Conservation (phyloP, 805 yeast genomes). For the Yamadazyma philogaea region DNA sequence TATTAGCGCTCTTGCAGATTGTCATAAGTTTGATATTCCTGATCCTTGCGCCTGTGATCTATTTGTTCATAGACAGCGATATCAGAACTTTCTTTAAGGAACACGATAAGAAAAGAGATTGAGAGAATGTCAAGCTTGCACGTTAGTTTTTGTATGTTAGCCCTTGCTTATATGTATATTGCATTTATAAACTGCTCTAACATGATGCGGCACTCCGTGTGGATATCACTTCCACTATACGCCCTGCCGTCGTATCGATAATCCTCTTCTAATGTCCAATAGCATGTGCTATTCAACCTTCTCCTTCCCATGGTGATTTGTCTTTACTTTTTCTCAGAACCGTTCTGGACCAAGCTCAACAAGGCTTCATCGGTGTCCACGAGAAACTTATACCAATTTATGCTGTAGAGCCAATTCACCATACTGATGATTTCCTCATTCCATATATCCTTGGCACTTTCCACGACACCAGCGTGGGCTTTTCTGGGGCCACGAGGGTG, state of each 20-base stretch:
- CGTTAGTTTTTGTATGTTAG: no score
- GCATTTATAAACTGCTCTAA: no score
- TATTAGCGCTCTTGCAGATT: constrained; percentile 48
- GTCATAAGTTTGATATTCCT: constrained; percentile 34
- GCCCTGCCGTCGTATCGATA: no score
- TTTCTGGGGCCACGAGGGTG: constrained; percentile 6
- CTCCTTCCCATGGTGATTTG: no score
- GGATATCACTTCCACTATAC: no score
- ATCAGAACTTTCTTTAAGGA: constrained; percentile 48
- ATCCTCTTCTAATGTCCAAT: no score
- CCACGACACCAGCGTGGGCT: constrained; percentile 29
- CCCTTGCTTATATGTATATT: no score
- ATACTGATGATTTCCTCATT: constrained; percentile 64
- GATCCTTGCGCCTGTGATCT: constrained; percentile 54
- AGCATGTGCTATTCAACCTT: no score
- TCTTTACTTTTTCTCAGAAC: not conserved
- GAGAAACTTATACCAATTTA: constrained; percentile 41
- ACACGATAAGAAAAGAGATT: constrained; percentile 12
- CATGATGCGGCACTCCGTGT: no score
- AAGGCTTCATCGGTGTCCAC: not conserved
- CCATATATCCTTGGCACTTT: constrained; percentile 77
- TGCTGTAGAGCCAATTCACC: constrained; percentile 61
- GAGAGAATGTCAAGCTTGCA: not conserved
- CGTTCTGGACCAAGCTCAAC: not conserved
- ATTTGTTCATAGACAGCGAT: constrained; percentile 48